Conservation (phyloP, 2,329 filamentous ascomycete species). For the Byssothecium circinans region DNA sequence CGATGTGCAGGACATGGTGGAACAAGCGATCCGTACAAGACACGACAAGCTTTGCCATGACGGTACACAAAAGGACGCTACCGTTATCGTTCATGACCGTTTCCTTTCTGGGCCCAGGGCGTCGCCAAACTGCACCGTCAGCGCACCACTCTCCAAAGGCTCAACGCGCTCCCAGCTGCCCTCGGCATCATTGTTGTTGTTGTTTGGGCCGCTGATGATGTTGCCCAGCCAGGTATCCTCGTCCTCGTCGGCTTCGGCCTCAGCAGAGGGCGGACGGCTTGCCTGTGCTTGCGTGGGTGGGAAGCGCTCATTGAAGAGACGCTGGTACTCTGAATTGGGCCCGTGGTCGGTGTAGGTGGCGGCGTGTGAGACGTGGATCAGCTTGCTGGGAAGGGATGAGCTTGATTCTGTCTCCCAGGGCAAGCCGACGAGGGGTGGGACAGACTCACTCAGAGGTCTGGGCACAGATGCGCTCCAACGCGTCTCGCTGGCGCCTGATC, state of each 20-base stretch:
- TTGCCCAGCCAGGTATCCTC: slow-evolving; percentile 40
- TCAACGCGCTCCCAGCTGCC: slow-evolving; percentile 36
- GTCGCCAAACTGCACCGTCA: slow-evolving; percentile 44
- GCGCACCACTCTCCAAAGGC: slow-evolving; percentile 34
- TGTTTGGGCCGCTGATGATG: slow-evolving; percentile 26
- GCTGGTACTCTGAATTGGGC: slow-evolving; percentile 45
- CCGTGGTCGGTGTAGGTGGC: slow-evolving; percentile 40
- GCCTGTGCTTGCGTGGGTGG: slow-evolving; percentile 25
- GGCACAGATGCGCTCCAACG: slow-evolving; percentile 52
- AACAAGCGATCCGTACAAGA: slow-evolving; percentile 29
- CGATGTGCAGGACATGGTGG: slow-evolving; percentile 12
- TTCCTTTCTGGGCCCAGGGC: slow-evolving; percentile 23
- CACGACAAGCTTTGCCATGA: slow-evolving; percentile 14
- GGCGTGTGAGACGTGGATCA: slow-evolving; percentile 53
- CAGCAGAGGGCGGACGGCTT: slow-evolving; percentile 26
- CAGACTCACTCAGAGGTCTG: slow-evolving; percentile 51
- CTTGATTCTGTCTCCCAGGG: no score
- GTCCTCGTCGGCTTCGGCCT: slow-evolving; percentile 31
- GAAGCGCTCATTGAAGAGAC: slow-evolving; percentile 48
- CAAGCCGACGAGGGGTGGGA: no score
- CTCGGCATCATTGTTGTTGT: slow-evolving; percentile 26
- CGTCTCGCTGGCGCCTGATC: slow-evolving; percentile 51
- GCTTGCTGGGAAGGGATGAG: slow-evolving; percentile 46
- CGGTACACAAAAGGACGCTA: slow-evolving; percentile 8
- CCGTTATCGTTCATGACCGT: not conserved